Conservation (phyloP, 2,329 filamentous ascomycete species). For the Neocatenulostroma microsporum region DNA sequence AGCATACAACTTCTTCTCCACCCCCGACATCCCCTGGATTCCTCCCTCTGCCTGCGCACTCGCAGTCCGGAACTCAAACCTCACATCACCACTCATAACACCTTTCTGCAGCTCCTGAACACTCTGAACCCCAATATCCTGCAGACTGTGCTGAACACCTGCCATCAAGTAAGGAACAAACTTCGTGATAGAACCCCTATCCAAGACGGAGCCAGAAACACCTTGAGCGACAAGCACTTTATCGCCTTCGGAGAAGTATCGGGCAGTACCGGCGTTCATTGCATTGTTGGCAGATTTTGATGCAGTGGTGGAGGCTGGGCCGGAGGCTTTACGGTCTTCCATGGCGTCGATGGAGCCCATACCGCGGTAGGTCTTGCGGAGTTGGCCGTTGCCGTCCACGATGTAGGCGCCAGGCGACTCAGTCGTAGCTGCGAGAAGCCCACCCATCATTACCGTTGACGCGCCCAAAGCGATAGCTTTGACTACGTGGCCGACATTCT, state of each 20-base stretch:
- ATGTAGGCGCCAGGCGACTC: constrained; percentile 97
- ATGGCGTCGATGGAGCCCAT: constrained; percentile 99
- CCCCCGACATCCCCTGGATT: constrained; percentile 92
- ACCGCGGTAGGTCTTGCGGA: constrained; percentile 97
- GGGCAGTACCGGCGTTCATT: constrained; percentile 92
- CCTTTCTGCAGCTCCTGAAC: constrained; percentile 66
- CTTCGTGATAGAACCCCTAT: constrained; percentile 71
- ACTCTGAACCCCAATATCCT: constrained; percentile 85
- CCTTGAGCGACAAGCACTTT: constrained; percentile 92
- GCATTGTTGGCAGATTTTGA: constrained; percentile 74
- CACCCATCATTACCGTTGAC: constrained; percentile 98
- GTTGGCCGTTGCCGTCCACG: constrained; percentile 90
- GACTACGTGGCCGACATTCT: constrained; percentile 98
- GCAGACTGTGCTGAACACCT: constrained; percentile 93
- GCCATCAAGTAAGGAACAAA: constrained; percentile 94
- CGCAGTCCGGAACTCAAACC: constrained; percentile 90
- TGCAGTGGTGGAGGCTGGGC: constrained; percentile 43
- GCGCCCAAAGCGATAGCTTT: constrained; percentile 94
- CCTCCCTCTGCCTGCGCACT: constrained; percentile 95
- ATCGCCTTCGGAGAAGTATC: constrained; percentile 97
- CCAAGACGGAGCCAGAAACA: constrained; percentile 77
- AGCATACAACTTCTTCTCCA: constrained; percentile 94
- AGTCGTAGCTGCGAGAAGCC: constrained; percentile 90
- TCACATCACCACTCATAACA: constrained; percentile 65
- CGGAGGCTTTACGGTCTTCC: constrained; percentile 96